Percentiles rank a stretch among this genome's conserved stretches.
phyloP scores from a whole-genome alignment of 352 stramenopile genomes.

The Globisporangium carolinianum region DNA sequence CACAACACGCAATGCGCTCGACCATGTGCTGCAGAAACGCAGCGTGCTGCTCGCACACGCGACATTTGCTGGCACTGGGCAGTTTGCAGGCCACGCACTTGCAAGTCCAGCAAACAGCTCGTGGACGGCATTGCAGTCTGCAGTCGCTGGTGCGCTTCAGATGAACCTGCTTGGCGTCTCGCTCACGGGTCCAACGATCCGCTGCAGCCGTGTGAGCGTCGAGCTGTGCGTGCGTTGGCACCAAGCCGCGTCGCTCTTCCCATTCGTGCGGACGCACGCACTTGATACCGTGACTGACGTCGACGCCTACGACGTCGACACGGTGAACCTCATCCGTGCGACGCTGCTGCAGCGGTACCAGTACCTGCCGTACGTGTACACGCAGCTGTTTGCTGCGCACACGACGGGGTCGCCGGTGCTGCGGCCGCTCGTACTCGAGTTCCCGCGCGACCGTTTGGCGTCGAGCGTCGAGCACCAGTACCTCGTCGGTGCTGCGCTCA shows the following conservation, averaged over 20 bases:
- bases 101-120: slow-evolving; percentile 35
- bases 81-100: slow-evolving; percentile 57
- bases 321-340: slow-evolving; percentile 55
- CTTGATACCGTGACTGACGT: slow-evolving; percentile 26
- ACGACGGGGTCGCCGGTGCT: slow-evolving; percentile 34
- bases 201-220: slow-evolving; percentile 36
- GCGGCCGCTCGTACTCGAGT: slow-evolving; percentile 58
- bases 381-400: slow-evolving; percentile 63
- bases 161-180: slow-evolving; percentile 79
- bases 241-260: slow-evolving; percentile 71
- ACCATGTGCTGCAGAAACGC: slow-evolving; percentile 44
- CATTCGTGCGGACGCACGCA: slow-evolving; percentile 42
- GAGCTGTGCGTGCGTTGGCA: slow-evolving; percentile 83
- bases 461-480: slow-evolving; percentile 60
- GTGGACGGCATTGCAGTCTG: slow-evolving; percentile 74
- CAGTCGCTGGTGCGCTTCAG: slow-evolving; percentile 59
- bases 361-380: slow-evolving; percentile 84
- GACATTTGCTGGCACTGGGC: slow-evolving; percentile 61
- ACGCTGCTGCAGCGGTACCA: slow-evolving; percentile 58
- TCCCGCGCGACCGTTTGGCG: slow-evolving; percentile 34
- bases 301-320: slow-evolving; percentile 55
- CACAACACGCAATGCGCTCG: slow-evolving; percentile 38
- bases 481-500: slow-evolving; percentile 56
- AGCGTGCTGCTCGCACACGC: slow-evolving; percentile 63
- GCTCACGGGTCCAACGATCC: slow-evolving; percentile 55